A percentile compares a stretch with the other conserved stretches of the same genome.
phyloP scores from a whole-genome alignment of 129 eudicot species.

The Helianthus tuberosus region DNA sequence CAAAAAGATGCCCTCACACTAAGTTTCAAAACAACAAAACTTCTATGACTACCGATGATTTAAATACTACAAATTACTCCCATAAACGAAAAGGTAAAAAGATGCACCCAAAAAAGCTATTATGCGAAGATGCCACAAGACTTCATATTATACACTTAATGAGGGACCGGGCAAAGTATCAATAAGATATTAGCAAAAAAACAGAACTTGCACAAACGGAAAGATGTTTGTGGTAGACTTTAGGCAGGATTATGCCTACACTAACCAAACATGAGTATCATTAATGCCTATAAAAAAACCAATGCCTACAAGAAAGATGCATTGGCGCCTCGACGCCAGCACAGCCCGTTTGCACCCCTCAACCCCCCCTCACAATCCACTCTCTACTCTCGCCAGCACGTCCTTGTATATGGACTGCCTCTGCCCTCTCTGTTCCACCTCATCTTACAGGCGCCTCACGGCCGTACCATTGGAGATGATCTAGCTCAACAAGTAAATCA shows the following conservation, averaged over 20 bases:
- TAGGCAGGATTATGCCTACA: not conserved
- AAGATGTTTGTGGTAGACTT: constrained; percentile 5
- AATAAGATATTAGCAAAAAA: constrained; percentile 19
- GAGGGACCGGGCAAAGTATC: constrained; percentile 16
- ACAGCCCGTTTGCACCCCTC: too few relatives aligned
- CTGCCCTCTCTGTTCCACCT: too few relatives aligned
- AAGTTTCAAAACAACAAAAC: not conserved
- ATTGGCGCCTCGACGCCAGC: too few relatives aligned
- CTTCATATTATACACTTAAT: constrained; percentile 7
- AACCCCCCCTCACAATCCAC: too few relatives aligned
- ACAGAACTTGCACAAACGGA: constrained; percentile 9
- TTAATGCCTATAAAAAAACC: too few relatives aligned
- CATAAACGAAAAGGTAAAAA: constrained; percentile 19
- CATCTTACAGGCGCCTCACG: too few relatives aligned
- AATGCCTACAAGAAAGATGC: too few relatives aligned
- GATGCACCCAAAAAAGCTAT: constrained; percentile 21
- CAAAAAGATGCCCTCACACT: constrained; percentile 10
- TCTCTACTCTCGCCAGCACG: too few relatives aligned
- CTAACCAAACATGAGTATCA: not conserved
- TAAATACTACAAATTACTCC: constrained; percentile 6
- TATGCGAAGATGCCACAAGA: constrained; percentile 16
- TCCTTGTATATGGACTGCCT: too few relatives aligned
- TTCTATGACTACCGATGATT: constrained; percentile 8
- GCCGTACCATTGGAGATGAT: too few relatives aligned
- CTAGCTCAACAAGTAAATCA: too few relatives aligned